Evolutionary conservation across 106 monocot species (phyloP), one percentile per base, ranked within the genome.

Genomic region (Ottelia alismoides): DNA sequence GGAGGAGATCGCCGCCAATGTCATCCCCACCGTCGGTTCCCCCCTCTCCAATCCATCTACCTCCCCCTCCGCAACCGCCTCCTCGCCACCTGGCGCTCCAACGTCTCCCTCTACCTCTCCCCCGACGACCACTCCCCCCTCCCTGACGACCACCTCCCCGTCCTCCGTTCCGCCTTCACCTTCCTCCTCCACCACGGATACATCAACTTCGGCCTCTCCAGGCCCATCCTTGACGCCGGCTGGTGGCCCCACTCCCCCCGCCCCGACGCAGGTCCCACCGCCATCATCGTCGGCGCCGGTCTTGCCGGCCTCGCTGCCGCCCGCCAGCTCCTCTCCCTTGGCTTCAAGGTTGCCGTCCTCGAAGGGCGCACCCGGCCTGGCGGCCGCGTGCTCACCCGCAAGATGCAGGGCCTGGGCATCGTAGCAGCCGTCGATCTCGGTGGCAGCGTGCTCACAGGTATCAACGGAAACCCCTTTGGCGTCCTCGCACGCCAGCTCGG

Each of bases 51-150:
- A 61, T 31, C 82, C 49, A 90, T 82, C 63, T 99, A 99, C 69
- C 82, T 90, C 26, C 71, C 82, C 43, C 68, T 99, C 48, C 71
- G 98, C 48, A 99, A 99, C 71, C 98, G 90, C 79, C 75, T 99
- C 62, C 51, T 99, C 30, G 50, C 90, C 11, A 76, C 57, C 11
- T 99, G 90, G 82, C 79, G 98, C n/a, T 70, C 79, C 25, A 75
- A 82, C 32, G 82, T 85, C 9, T 73, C 80, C 0, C 14, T 45
- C 25, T 70, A 71, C 59, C 60, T 99, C 49, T 68, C 85, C 7
- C 65, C 72, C 24, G 55, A 70, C 53, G 89, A 85, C 67, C 98
- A 99, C 68, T 68, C 65, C 18, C 22, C 48, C 4, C 83, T 99
- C 22, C 79, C 82, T 23, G 17, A 56, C 11, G n/a, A n/a, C n/a